phyloP scores from a whole-genome alignment of 2,329 filamentous ascomycete genomes.

The Clathrospora elynae region DNA sequence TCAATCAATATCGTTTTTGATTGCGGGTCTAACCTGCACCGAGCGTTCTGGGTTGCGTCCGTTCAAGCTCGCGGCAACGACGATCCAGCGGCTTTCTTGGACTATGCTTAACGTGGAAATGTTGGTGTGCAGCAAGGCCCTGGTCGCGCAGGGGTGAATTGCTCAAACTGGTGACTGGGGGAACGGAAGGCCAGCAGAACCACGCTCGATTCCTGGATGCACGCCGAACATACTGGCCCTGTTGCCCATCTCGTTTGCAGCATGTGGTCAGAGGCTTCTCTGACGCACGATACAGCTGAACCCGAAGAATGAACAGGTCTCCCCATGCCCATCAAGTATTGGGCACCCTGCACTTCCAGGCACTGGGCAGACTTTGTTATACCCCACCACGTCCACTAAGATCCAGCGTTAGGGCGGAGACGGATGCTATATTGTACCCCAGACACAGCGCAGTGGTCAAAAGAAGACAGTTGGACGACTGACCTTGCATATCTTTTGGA shows the following conservation, averaged over 20 bases:
- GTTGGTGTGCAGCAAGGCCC: conserved; percentile 37
- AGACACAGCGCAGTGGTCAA: conserved; percentile 43
- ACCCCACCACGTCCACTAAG: conserved; percentile 44
- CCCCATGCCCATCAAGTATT: conserved; percentile 42
- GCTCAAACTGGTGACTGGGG: conserved; percentile 36
- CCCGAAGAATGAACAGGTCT: conserved; percentile 38
- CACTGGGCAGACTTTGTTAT: conserved; percentile 41
- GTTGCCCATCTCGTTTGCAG: conserved; percentile 44
- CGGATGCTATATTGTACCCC: conserved; percentile 46
- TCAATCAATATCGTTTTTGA: conserved; percentile 48
- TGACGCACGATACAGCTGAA: conserved; percentile 45
- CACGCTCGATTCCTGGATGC: conserved; percentile 31
- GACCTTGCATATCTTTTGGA: conserved; percentile 39
- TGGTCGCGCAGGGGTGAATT: conserved; percentile 30
- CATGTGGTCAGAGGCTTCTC: conserved; percentile 42
- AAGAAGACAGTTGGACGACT: conserved; percentile 35
- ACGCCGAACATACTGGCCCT: conserved; percentile 33
- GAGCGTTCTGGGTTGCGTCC: conserved; percentile 40
- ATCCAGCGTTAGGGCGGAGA: conserved; percentile 36
- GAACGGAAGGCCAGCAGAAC: conserved; percentile 28
- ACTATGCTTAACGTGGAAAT: conserved; percentile 47
- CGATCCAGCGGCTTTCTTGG: conserved; percentile 43
- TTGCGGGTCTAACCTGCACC: conserved; percentile 42
- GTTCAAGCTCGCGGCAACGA: conserved; percentile 44
- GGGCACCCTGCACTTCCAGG: conserved; percentile 42